Evolutionary conservation across 2,329 filamentous ascomycete genomes (phyloP).

Genomic region (Colletotrichum godetiae): DNA sequence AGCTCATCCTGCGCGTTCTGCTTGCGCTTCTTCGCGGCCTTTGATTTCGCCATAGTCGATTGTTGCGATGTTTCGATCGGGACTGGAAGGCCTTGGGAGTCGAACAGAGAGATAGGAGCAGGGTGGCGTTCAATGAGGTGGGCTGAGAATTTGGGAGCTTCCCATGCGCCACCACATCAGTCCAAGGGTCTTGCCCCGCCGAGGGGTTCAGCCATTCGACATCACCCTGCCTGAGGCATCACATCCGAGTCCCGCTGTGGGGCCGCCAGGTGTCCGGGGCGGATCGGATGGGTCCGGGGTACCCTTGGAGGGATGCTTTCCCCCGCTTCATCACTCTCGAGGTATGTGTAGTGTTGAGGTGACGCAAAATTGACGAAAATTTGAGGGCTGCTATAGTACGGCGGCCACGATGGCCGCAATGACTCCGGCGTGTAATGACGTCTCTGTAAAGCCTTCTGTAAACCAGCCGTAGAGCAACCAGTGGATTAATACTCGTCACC

Average conservation of each 20-base stretch:
- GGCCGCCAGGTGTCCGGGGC: too few species aligned
- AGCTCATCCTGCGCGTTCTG: conserved; percentile 48
- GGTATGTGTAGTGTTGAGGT: neutral
- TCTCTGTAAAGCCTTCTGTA: too few species aligned
- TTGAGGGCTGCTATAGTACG: too few species aligned
- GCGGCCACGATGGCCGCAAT: too few species aligned
- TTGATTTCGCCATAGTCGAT: conserved; percentile 54
- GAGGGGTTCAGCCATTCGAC: neutral
- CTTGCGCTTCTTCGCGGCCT: conserved; percentile 57
- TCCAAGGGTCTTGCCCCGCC: conserved; percentile 3
- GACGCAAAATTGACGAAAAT: too few species aligned
- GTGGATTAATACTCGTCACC: too few species aligned
- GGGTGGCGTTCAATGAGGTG: neutral
- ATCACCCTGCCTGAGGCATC: neutral
- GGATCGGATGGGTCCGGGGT: neutral
- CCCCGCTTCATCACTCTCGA: neutral
- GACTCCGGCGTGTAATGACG: too few species aligned
- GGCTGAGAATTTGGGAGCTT: neutral
- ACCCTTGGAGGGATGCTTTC: neutral
- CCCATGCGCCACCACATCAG: neutral
- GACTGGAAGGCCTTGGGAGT: neutral
- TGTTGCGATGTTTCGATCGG: neutral
- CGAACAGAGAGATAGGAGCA: neutral
- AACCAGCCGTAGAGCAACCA: too few species aligned
- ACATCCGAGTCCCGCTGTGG: neutral